phyloP scores from a whole-genome alignment of 2,329 filamentous ascomycete species.

The Monilinia vaccinii-corymbosi region DNA sequence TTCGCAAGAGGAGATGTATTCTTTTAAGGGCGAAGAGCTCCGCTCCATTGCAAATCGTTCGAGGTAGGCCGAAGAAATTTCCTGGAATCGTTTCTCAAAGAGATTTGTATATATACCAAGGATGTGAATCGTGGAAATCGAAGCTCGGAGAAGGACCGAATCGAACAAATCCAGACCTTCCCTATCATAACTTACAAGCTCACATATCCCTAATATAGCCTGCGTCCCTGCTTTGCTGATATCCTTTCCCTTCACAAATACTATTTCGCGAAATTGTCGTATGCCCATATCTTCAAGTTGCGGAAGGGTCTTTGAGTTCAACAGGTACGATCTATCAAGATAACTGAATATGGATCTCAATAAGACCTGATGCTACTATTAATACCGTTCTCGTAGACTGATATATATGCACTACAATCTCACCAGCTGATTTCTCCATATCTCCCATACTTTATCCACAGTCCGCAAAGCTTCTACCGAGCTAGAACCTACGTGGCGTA shows the following conservation, averaged over 20 bases:
- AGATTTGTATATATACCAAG: slow-evolving; percentile 68
- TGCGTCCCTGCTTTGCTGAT: slow-evolving; percentile 33
- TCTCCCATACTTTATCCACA: slow-evolving; percentile 54
- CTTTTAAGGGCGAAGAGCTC: slow-evolving; percentile 54
- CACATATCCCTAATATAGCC: slow-evolving; percentile 55
- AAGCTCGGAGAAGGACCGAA: slow-evolving; percentile 56
- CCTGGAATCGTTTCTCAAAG: slow-evolving; percentile 71
- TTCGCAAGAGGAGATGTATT: slow-evolving; percentile 65
- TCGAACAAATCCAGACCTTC: slow-evolving; percentile 48
- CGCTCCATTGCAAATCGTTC: slow-evolving; percentile 58
- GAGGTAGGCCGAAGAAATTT: slow-evolving; percentile 59
- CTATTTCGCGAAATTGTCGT: slow-evolving; percentile 58
- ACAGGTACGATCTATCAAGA: slow-evolving; percentile 79
- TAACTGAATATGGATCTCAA: slow-evolving; percentile 90
- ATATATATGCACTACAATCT: slow-evolving; percentile 23
- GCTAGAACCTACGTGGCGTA: slow-evolving; percentile 39
- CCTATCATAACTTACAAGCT: slow-evolving; percentile 67
- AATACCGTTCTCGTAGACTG: not conserved
- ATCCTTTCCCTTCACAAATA: slow-evolving; percentile 31
- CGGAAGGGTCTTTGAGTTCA: slow-evolving; percentile 58
- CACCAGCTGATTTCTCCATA: slow-evolving; percentile 72
- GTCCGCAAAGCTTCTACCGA: slow-evolving; percentile 55
- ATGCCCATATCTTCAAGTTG: slow-evolving; percentile 78
- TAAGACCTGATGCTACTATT: slow-evolving; percentile 44
- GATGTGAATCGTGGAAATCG: slow-evolving; percentile 77